These are phyloP conservation scores for Aciculosporium take DNA, from an alignment of 2,329 filamentous ascomycete species.

Conservation along the genomic window DNA sequence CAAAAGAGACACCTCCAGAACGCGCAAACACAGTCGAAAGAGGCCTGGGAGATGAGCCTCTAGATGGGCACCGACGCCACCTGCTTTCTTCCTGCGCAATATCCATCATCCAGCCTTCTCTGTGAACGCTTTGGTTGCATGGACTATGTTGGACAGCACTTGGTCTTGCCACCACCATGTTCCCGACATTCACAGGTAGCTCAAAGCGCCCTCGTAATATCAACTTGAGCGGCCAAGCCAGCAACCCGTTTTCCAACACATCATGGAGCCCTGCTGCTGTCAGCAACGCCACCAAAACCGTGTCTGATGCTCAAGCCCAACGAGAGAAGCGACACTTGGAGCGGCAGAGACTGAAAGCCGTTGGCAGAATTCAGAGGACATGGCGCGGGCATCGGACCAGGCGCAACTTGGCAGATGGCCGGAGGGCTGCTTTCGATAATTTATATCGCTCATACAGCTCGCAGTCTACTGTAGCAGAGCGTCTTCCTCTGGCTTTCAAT, in stretches of 20 bases:
- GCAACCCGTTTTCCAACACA: conserved; percentile 62
- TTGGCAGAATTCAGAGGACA: conserved; percentile 57
- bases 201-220: conserved; percentile 79
- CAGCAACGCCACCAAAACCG: conserved; percentile 57
- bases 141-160: not conserved
- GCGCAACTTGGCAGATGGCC: conserved; percentile 38
- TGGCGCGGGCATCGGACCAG: conserved; percentile 69
- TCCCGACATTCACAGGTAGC: conserved; percentile 79
- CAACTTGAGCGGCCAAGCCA: conserved; percentile 75
- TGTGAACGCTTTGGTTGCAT: not conserved
- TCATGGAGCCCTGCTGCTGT: conserved; percentile 41
- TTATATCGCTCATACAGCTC: conserved; percentile 30
- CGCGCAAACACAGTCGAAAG: too few species aligned
- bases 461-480: conserved; percentile 19
- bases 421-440: conserved; percentile 49
- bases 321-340: conserved; percentile 68
- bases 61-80: not conserved
- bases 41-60: too few species aligned
- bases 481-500: conserved; percentile 26
- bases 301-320: conserved; percentile 79
- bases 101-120: not conserved
- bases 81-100: not conserved
- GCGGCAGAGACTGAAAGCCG: conserved; percentile 60
- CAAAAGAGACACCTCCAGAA: not conserved
- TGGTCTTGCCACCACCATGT: conserved; percentile 43